Base-by-base conservation (phyloP, 2,329 filamentous ascomycete species). In the Celoporthe dispersa region DNA sequence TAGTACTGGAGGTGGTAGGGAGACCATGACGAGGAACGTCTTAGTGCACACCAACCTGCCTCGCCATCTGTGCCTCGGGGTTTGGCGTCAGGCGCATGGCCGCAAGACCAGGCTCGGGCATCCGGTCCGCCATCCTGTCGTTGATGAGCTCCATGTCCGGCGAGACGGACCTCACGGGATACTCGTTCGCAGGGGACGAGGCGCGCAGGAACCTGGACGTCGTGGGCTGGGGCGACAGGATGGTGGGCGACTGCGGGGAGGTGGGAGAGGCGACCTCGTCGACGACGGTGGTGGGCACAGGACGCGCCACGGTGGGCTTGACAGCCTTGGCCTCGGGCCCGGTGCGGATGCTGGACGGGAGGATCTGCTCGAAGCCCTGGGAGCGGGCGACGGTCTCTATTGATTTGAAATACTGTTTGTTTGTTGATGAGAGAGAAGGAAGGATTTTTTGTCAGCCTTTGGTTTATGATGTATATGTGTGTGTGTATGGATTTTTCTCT, bases 91-190 rank as follows among this genome's bases (percentile, higher is more conserved):
- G 74, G 35, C 84, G 80, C 61, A 76, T 72, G 68, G 79, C 76
- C 55, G 70, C 70, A 7, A 86, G 78, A 25, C 78, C 79, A 12
- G 84, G 83, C 68, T 86, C 84, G 12, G 84, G 82, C 55, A 88
- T 84, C 67, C 87, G 84, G 68, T 86, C 85, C 8, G 85, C 86
- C 87, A 89, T 90, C 67, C 87, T 83, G 75, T 90, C 88, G 16
- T 87, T 88, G n/a, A 90, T 77, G 62, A 90, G 79, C 62, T 90
- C 88, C 64, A 88, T 78, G 55, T 89, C 66, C 0, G 87, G 87
- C 3, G 87, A 89, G 35, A 85, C 82, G 31, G 86, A 87, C 53
- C 87, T 82, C 41, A 88, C 75, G 5, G 84, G 84, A 73, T 87
- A 87, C 74, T 88, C 87, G 6, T 82, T 84, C 2, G 85, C 85